Percentiles rank a stretch among this genome's conserved stretches.
Evolutionary conservation across 495 filamentous ascomycete species (phyloP).

Genomic region (Aspergillus cristatus): DNA sequence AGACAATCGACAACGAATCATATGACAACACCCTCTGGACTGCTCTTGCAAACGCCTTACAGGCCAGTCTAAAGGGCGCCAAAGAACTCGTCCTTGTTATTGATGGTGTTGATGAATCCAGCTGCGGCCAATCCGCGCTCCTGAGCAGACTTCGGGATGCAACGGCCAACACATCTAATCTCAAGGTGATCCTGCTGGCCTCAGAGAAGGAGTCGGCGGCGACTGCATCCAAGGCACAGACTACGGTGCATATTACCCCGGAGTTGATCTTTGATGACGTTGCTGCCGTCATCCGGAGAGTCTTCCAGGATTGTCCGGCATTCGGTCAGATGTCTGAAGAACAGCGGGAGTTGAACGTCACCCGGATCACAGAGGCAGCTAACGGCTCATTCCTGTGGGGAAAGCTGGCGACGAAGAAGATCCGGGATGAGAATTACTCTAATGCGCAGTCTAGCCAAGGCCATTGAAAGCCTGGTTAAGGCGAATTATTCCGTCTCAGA

Average conservation of each 20-base stretch:
- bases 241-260: constrained; percentile 7
- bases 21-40: too few relatives aligned
- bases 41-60: too few relatives aligned
- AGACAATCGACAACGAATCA: too few relatives aligned
- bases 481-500: too few relatives aligned
- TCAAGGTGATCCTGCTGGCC: constrained; percentile 25
- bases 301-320: constrained; percentile 3
- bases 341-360: constrained; percentile 19
- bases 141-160: constrained; percentile 15
- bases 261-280: constrained; percentile 18
- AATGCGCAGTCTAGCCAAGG: too few relatives aligned
- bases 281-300: constrained; percentile 10
- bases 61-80: too few relatives aligned
- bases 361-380: constrained; percentile 25
- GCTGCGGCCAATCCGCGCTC: constrained; percentile 18
- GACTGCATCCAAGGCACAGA: constrained; percentile 3
- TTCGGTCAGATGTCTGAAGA: constrained; percentile 6
- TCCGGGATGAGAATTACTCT: too few relatives aligned
- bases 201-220: constrained; percentile 19
- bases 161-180: constrained; percentile 14
- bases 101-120: constrained; percentile 28
- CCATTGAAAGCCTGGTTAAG: too few relatives aligned
- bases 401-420: constrained; percentile 27
- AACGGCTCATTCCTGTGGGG: constrained; percentile 31
- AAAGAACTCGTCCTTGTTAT: too few relatives aligned